Base-by-base conservation (phyloP, 208 protist species). In the Leptomonas seymouri region DNA sequence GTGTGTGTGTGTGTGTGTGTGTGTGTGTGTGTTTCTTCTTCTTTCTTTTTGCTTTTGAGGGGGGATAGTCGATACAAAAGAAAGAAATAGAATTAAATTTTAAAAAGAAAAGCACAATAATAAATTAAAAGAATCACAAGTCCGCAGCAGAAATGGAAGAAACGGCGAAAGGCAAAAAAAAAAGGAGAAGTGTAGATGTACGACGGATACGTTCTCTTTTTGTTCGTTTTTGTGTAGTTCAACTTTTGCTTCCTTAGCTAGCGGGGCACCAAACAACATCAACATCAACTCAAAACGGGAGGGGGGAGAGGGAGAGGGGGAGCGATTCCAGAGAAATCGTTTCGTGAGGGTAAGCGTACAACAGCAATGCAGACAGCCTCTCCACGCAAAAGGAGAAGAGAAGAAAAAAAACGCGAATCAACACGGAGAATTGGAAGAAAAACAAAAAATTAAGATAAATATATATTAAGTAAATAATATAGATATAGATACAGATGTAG, bases 391-490 rank as follows among this genome's bases (percentile, higher is more conserved):
- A 14, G 14, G 39, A 44, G 39, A 44, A 14, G 39, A 44, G 14
- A 44, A 48, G 3, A 48, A 49, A 67, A 67, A 55, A 45, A 45
- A 23, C 12, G 23, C 18, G 42, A 31, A 7, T 25, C 20, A 51
- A 58, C 4, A 42, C 21, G 3, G 5, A 42, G 41, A 18, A 53
- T 20, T 44, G 21, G 41, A 46, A 42, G 36, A 36, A 31, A 63
- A 44, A 44, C 7, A 44, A 44, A 44, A 44, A 44, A 44, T 14
- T 44, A 44, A 44, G 14, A 44, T 16, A 44, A 44, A 44, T 44
- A 44, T 44, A 14, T 14, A 44, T 7, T 12, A 67, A 67, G 20
- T 56, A 74, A 6, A 56, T 57, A 67, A 27, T 67, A 41, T 57
- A 23, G 14, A 36, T 65, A 57, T 65, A 16, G 11, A 12, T 7